Conservation (phyloP, 2,329 filamentous ascomycete species). For the Juglanconis oblonga region DNA sequence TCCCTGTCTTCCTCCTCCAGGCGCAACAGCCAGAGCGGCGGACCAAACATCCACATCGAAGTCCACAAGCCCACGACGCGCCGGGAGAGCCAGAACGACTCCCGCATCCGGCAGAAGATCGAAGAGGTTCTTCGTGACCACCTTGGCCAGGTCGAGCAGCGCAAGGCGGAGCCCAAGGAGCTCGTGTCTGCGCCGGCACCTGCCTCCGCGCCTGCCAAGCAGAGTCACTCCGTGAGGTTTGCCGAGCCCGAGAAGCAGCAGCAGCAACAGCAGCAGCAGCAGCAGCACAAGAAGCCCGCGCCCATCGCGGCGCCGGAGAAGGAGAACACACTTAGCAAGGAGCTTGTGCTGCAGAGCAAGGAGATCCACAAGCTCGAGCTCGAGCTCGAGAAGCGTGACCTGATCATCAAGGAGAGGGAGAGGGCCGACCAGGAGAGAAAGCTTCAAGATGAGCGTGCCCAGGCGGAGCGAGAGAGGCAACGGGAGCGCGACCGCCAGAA, state of each 20-base stretch:
- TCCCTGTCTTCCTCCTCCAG: neutral
- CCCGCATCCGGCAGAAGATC: slow-evolving; percentile 11
- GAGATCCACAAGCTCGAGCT: slow-evolving; percentile 16
- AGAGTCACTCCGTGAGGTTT: slow-evolving; percentile 6
- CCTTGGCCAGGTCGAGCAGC: slow-evolving; percentile 15
- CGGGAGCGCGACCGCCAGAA: slow-evolving; percentile 11
- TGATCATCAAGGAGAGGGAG: slow-evolving; percentile 12
- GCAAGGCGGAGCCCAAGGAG: slow-evolving; percentile 1
- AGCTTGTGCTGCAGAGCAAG: slow-evolving; percentile 16
- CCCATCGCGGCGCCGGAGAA: neutral
- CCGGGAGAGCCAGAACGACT: slow-evolving; percentile 1
- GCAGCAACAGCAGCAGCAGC: neutral
- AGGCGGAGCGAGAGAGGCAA: slow-evolving; percentile 7
- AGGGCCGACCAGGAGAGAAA: slow-evolving; percentile 5
- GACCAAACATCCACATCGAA: slow-evolving; percentile 15
- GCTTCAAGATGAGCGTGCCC: slow-evolving; percentile 7
- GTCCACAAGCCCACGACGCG: slow-evolving; percentile 8
- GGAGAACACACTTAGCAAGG: slow-evolving; percentile 14
- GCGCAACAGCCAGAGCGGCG: neutral
- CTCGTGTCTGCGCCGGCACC: neutral
- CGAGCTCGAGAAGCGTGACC: slow-evolving; percentile 13
- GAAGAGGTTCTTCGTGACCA: slow-evolving; percentile 13
- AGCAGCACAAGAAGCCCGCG: neutral
- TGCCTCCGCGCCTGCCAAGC: neutral
- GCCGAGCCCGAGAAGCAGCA: slow-evolving; percentile 15